These are phyloP conservation scores for Beauveria brongniartii DNA, from an alignment of 2,329 filamentous ascomycete genomes.

Conservation along the genomic window DNA sequence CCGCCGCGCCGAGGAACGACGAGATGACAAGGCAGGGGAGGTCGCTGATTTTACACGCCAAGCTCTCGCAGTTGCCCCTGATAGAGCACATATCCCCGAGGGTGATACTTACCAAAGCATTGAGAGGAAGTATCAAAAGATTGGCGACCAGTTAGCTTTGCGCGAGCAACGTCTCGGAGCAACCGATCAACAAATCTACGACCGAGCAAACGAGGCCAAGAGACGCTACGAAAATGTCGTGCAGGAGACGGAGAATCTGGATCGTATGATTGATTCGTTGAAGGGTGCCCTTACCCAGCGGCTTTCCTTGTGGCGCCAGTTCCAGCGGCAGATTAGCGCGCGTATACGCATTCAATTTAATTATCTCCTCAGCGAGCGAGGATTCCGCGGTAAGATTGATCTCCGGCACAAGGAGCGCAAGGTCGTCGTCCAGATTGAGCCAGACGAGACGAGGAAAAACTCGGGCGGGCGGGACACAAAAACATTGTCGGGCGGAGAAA, in stretches of 20 bases:
- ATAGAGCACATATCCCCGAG: slow-evolving; percentile 54
- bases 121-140: slow-evolving; percentile 43
- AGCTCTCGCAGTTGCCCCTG: slow-evolving; percentile 44
- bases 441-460: slow-evolving; percentile 59
- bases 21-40: slow-evolving; percentile 35
- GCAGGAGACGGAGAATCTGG: slow-evolving; percentile 31
- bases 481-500: slow-evolving; percentile 91
- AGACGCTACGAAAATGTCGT: slow-evolving; percentile 35
- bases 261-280: slow-evolving; percentile 35
- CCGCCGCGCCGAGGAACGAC: slow-evolving; percentile 36
- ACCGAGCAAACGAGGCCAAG: slow-evolving; percentile 33
- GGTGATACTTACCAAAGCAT: slow-evolving; percentile 54
- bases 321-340: slow-evolving; percentile 79
- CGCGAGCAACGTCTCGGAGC: slow-evolving; percentile 52
- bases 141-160: slow-evolving; percentile 50
- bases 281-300: slow-evolving; percentile 59
- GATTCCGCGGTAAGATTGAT: slow-evolving; percentile 74
- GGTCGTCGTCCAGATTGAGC: slow-evolving; percentile 70
- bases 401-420: slow-evolving; percentile 68
- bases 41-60: slow-evolving; percentile 47
- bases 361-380: slow-evolving; percentile 80
- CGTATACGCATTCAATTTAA: slow-evolving; percentile 78
- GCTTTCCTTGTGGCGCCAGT: slow-evolving; percentile 67
- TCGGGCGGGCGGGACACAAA: slow-evolving; percentile 73
- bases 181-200: slow-evolving; percentile 55